Evolutionary conservation across 1,284 basidiomycete species (phyloP).

Genomic region (Laetiporus sulphureus): DNA sequence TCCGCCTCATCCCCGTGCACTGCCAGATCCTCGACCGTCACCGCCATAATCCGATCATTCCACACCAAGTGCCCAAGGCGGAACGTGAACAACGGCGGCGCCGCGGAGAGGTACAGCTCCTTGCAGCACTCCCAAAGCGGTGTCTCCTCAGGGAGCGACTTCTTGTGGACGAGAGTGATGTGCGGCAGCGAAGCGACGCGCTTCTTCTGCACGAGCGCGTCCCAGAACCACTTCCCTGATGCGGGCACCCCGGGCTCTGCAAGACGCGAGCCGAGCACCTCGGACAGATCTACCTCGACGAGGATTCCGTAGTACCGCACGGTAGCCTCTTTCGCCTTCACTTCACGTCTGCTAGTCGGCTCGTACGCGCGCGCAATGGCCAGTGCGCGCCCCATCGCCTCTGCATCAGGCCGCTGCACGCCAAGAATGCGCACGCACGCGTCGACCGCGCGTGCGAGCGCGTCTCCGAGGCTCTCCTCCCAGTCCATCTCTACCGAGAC

Average conservation of each 20-base stretch:
- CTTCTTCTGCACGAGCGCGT: constrained; percentile 34
- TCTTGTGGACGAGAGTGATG: constrained; percentile 80
- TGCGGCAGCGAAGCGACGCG: constrained; percentile 70
- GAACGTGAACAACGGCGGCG: constrained; percentile 55
- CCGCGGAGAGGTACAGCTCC: constrained; percentile 34
- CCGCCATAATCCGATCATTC: constrained; percentile 78
- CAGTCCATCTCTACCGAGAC: constrained; percentile 61
- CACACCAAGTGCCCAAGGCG: constrained; percentile 64
- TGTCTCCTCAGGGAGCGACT: constrained; percentile 41
- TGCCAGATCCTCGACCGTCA: constrained; percentile 54
- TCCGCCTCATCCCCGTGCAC: constrained; percentile 29
- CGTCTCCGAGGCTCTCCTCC: constrained; percentile 45
- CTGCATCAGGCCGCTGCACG: constrained; percentile 46
- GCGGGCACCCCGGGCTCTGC: constrained; percentile 22
- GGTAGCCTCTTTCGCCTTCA: constrained; percentile 26
- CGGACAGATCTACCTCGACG: constrained; percentile 61
- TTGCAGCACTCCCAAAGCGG: constrained; percentile 64
- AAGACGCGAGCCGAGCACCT: constrained; percentile 36
- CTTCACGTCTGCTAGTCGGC: constrained; percentile 30
- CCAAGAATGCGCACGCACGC: constrained; percentile 46
- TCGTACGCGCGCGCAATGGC: constrained; percentile 45
- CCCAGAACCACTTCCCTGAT: constrained; percentile 41
- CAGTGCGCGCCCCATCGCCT: constrained; percentile 56
- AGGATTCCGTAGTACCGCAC: constrained; percentile 75
- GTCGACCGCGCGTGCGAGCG: constrained; percentile 55